phyloP scores from a whole-genome alignment of 2,329 filamentous ascomycete genomes.

The Botrytis hyacinthi region DNA sequence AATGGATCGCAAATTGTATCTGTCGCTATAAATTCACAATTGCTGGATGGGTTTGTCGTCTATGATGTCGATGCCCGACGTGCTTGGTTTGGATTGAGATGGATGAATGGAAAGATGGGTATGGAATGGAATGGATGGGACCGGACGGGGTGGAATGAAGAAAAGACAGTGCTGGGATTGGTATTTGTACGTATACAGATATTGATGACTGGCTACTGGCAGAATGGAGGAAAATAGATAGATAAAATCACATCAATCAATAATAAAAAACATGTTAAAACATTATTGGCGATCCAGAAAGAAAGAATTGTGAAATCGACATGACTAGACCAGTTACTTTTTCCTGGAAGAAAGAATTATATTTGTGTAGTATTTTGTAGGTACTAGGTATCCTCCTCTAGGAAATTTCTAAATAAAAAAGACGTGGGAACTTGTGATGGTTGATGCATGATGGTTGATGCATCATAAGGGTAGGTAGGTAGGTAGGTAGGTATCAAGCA shows the following conservation, averaged over 20 bases:
- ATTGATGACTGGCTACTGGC: background rate
- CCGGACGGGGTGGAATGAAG: background rate
- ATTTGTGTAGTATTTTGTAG: too few relatives aligned
- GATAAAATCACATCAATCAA: background rate
- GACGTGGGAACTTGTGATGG: too few relatives aligned
- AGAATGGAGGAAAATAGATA: background rate
- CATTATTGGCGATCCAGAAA: background rate
- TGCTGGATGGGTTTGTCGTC: background rate
- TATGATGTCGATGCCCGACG: background rate
- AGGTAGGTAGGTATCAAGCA: too few relatives aligned
- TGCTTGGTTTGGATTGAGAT: slow-evolving; percentile 5
- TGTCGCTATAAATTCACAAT: slow-evolving; percentile 8
- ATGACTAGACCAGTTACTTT: too few relatives aligned
- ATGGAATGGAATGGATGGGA: background rate
- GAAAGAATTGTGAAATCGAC: background rate
- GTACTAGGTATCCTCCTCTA: too few relatives aligned
- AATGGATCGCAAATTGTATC: background rate
- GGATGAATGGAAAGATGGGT: background rate
- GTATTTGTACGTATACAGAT: background rate
- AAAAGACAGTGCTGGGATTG: background rate
- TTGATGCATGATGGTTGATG: too few relatives aligned
- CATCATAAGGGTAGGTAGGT: too few relatives aligned
- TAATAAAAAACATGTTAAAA: slow-evolving; percentile 5
- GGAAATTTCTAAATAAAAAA: too few relatives aligned
- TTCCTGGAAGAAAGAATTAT: too few relatives aligned